These are phyloP conservation scores for Cyberlindnera bimundalis DNA, from an alignment of 805 yeast genomes.

Conservation along the genomic window DNA sequence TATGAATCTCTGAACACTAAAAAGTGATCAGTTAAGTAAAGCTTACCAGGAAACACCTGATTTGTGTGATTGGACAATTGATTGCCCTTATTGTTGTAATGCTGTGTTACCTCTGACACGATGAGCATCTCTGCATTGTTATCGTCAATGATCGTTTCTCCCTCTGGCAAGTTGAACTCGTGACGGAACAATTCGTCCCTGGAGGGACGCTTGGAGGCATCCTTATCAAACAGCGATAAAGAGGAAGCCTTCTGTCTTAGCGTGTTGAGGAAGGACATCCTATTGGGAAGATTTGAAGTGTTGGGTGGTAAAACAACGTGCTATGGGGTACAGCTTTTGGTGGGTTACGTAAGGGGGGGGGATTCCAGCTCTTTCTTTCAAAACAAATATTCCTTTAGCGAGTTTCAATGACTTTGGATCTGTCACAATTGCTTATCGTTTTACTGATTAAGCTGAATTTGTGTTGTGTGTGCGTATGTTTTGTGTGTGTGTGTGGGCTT, in stretches of 20 bases:
- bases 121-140: constrained; percentile 60
- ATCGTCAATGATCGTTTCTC: constrained; percentile 63
- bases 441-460: too few species aligned
- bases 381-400: too few species aligned
- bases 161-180: constrained; percentile 68
- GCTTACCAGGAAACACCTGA: constrained; percentile 52
- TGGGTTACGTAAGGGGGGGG: too few species aligned
- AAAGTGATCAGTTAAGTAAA: constrained; percentile 74
- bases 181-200: constrained; percentile 68
- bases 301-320: too few species aligned
- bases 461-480: too few species aligned
- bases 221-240: constrained; percentile 39
- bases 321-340: too few species aligned
- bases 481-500: too few species aligned
- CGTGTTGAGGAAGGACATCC: constrained; percentile 45
- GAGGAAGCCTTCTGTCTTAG: constrained; percentile 45
- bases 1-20: constrained; percentile 69
- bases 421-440: too few species aligned
- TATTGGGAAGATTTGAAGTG: too few species aligned
- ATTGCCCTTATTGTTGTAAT: constrained; percentile 9
- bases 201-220: constrained; percentile 17
- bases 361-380: too few species aligned
- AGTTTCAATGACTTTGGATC: too few species aligned
- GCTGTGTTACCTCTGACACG: constrained; percentile 19
- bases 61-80: constrained; percentile 26